Base-by-base conservation (phyloP, 108 stramenopile species). In the Cyclotella atomus region DNA sequence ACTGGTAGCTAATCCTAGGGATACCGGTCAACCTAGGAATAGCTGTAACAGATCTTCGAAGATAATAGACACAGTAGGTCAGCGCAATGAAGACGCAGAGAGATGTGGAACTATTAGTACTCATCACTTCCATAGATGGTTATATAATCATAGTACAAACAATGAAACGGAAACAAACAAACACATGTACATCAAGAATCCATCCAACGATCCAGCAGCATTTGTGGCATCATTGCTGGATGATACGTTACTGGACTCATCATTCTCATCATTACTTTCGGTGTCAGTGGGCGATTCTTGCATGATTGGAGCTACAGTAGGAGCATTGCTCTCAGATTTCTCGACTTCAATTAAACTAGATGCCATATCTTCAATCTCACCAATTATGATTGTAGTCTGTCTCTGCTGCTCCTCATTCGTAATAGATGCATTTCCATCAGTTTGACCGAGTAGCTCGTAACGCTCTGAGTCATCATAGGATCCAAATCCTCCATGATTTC, bases 401-500 rank as follows among this genome's bases (percentile, higher is more conserved):
- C 68, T 38, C 46, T 54, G 53, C 32, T 70, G 68, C 28, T 68
- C 33, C 32, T 64, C 44, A 23, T 17, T 23, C 34, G 79, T 27
- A 75, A 81, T 71, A 1, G 59, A n/a, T 16, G 73, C 59, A 27
- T 69, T 3, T 24, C 79, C 79, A 46, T 81, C 79, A 17, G 15
- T 70, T 41, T 81, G 79, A 55, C 30, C 33, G 23, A 75, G 54
- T 15, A 81, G 12, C 7, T 35, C 29, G 6, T n/a, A 5, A 2
- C 67, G 49, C 68, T 44, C 50, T 6, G 79, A 44, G 55, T 75
- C 35, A 57, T 81, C 29, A 38, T 81, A 81, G 0, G 53, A 21
- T 30, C 79, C 79, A 59, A 81, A 81, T 28, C 34, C 27, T 21
- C 60, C 79, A 75, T 81, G 79, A 41, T 75, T 75, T 1, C 68